Conservation (phyloP, 306 rosid species). For the Dryas drummondii region DNA sequence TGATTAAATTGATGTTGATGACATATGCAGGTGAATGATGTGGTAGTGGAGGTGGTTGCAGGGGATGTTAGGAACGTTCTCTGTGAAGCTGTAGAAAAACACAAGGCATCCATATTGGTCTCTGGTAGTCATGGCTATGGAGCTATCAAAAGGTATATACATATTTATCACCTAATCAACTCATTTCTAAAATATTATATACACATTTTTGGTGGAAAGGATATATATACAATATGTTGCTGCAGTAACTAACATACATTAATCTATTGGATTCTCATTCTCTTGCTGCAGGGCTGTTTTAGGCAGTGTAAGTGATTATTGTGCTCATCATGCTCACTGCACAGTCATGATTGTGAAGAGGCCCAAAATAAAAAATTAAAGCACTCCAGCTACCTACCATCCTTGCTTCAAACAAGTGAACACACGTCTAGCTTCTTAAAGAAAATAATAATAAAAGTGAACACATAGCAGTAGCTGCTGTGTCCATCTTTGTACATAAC, state of each 20-base stretch:
- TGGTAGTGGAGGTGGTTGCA: slow-evolving; percentile 28
- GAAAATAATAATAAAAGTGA: too few species aligned
- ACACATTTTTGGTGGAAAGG: too few species aligned
- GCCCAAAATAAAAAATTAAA: slow-evolving; percentile 47
- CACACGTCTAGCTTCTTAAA: neutral
- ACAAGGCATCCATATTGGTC: slow-evolving; percentile 38
- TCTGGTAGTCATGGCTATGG: slow-evolving; percentile 55
- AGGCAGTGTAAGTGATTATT: slow-evolving; percentile 84
- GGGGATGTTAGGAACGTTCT: slow-evolving; percentile 47
- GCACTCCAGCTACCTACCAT: neutral
- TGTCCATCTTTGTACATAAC: neutral
- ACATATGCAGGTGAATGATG: slow-evolving; percentile 28
- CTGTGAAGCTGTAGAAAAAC: slow-evolving; percentile 37
- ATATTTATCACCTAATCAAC: too few species aligned
- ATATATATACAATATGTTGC: too few species aligned
- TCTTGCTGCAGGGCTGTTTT: slow-evolving; percentile 60
- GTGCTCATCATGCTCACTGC: slow-evolving; percentile 79
- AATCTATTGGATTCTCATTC: neutral
- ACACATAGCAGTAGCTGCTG: neutral
- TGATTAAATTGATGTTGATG: too few species aligned
- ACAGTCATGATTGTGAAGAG: slow-evolving; percentile 74
- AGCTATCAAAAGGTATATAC: slow-evolving; percentile 57
- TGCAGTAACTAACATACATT: neutral
- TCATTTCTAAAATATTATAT: too few species aligned
- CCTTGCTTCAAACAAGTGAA: neutral